Evolutionary conservation across 164 flowering plant species (phyloP).

Genomic region (Macadamia tetraphylla): DNA sequence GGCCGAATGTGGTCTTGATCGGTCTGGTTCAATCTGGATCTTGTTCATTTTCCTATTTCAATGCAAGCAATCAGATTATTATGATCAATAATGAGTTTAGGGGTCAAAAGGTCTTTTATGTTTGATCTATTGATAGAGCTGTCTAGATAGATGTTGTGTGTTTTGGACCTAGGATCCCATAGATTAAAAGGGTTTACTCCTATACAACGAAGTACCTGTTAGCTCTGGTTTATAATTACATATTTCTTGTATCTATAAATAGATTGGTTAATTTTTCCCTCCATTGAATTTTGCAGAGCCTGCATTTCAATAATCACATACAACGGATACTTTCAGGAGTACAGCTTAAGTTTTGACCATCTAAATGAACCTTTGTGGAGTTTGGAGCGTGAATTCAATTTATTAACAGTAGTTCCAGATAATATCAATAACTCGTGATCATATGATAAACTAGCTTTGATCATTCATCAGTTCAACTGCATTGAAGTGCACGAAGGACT

Average conservation of each 20-base stretch:
- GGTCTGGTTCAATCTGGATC: too few species aligned
- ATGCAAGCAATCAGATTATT: too few species aligned
- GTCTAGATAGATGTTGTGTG: too few species aligned
- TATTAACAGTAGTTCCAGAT: slow-evolving; percentile 29
- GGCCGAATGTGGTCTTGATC: too few species aligned
- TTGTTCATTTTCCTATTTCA: too few species aligned
- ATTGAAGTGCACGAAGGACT: not conserved
- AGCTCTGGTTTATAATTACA: not conserved
- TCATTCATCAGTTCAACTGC: too few species aligned
- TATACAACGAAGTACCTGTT: too few species aligned
- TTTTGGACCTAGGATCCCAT: too few species aligned
- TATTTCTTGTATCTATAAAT: not conserved
- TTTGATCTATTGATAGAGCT: too few species aligned
- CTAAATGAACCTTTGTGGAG: slow-evolving; percentile 56
- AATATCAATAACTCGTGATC: not conserved
- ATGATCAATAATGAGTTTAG: too few species aligned
- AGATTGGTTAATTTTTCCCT: not conserved
- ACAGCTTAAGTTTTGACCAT: slow-evolving; percentile 44
- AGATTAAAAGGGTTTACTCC: too few species aligned
- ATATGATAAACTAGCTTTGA: not conserved
- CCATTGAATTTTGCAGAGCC: slow-evolving; percentile 41
- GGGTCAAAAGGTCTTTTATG: too few species aligned
- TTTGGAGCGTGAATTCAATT: slow-evolving; percentile 67
- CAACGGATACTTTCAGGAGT: slow-evolving; percentile 73
- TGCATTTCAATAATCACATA: slow-evolving; percentile 49